Conservation (phyloP, 2,329 filamentous ascomycete genomes). For the Arthrobotrys iridis region DNA sequence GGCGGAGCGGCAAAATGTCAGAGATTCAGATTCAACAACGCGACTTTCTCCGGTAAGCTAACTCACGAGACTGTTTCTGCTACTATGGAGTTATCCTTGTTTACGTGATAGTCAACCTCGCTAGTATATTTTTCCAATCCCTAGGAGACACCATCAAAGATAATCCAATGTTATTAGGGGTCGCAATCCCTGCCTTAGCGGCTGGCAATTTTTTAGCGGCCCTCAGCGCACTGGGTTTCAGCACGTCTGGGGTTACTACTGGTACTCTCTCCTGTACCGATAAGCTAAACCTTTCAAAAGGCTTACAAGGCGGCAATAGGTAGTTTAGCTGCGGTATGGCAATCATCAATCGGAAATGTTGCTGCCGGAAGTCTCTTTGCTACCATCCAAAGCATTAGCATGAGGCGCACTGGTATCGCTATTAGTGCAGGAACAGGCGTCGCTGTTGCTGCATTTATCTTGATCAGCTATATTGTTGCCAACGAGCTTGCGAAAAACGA, state of each 20-base stretch:
- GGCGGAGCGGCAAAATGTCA: too few relatives aligned
- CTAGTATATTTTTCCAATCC: background rate
- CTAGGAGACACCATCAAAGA: background rate
- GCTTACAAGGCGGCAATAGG: background rate
- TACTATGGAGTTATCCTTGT: background rate
- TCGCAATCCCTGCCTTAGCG: background rate
- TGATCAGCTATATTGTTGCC: background rate
- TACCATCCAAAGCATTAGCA: conserved; percentile 14
- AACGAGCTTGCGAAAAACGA: background rate
- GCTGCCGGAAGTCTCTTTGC: conserved; percentile 24
- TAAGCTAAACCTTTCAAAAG: background rate
- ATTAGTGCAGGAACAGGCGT: conserved; percentile 10
- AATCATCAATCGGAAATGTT: conserved; percentile 24
- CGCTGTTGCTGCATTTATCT: background rate
- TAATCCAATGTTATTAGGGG: background rate
- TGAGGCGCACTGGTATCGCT: background rate
- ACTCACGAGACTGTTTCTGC: background rate
- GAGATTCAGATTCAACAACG: background rate
- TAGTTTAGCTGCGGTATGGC: conserved; percentile 10
- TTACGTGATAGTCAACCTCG: background rate
- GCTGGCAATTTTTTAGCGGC: background rate
- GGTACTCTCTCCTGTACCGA: background rate
- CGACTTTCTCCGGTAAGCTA: background rate
- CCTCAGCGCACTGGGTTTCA: conserved; percentile 15
- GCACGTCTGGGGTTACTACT: background rate